Evolutionary conservation across 202 grass and related monocot species (phyloP).

Genomic region (Setaria italica): DNA sequence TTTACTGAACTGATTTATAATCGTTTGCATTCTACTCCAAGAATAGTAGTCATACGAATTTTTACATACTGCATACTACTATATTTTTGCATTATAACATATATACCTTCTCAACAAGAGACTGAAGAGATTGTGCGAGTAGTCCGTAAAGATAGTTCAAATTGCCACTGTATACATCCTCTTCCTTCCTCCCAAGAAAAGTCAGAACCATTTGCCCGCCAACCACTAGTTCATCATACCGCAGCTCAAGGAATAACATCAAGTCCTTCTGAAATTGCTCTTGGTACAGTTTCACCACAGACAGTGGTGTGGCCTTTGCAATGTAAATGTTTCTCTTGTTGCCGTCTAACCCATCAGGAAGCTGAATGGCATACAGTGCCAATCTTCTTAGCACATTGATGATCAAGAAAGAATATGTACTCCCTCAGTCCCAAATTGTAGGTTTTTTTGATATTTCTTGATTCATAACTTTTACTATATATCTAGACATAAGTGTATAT

Average conservation of each 20-base stretch:
- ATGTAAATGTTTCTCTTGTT: constrained; percentile 46
- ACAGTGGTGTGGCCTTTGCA: not conserved
- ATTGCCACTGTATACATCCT: not conserved
- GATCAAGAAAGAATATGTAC: not conserved
- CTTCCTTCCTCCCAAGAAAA: constrained; percentile 44
- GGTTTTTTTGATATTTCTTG: too few species aligned
- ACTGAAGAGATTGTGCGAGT: constrained; percentile 17
- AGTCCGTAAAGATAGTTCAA: not conserved
- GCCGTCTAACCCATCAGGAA: constrained; percentile 14
- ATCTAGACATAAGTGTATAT: too few species aligned
- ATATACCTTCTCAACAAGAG: constrained; percentile 20
- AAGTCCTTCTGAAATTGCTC: constrained; percentile 47
- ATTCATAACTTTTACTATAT: too few species aligned
- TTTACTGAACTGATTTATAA: not conserved
- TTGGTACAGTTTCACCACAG: constrained; percentile 41
- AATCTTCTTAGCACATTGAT: not conserved
- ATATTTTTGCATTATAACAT: not conserved
- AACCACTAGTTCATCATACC: constrained; percentile 39
- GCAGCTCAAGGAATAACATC: constrained; percentile 44
- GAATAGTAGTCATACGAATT: not conserved
- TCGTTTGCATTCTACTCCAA: not conserved
- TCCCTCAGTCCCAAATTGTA: too few species aligned
- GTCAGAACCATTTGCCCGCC: constrained; percentile 48
- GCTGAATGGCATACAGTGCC: not conserved
- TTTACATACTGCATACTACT: not conserved